A percentile compares a stretch with the other conserved stretches of the same genome.
Evolutionary conservation across 768 basidiomycete species (phyloP).

Genomic region (Tylopilus cervinicoccineus): DNA sequence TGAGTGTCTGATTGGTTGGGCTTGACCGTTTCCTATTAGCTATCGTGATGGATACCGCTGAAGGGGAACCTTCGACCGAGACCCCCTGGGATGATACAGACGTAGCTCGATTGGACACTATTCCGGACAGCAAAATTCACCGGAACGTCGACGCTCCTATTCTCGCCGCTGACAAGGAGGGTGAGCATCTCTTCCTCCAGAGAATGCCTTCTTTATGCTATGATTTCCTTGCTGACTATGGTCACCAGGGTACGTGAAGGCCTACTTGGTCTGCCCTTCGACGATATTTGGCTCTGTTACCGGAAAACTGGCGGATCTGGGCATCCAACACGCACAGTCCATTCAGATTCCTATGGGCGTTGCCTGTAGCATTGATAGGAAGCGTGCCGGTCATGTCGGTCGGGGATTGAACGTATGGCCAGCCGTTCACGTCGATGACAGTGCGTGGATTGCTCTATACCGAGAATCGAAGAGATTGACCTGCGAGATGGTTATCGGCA

Average conservation of each 20-base stretch:
- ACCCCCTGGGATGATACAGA: slow-evolving; percentile 49
- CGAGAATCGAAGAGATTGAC: background rate
- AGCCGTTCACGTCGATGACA: slow-evolving; percentile 52
- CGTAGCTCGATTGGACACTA: slow-evolving; percentile 41
- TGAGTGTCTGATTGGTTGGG: background rate
- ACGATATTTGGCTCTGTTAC: slow-evolving; percentile 60
- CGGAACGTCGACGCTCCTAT: slow-evolving; percentile 47
- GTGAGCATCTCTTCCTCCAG: slow-evolving; percentile 22
- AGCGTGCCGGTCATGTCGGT: slow-evolving; percentile 56
- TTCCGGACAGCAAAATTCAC: slow-evolving; percentile 45
- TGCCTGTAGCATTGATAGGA: slow-evolving; percentile 41
- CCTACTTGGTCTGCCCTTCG: slow-evolving; percentile 46
- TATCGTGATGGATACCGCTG: slow-evolving; percentile 42
- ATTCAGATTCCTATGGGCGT: slow-evolving; percentile 52
- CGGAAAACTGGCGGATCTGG: slow-evolving; percentile 43
- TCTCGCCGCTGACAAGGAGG: slow-evolving; percentile 45
- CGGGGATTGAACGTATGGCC: slow-evolving; percentile 61
- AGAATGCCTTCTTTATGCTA: no score
- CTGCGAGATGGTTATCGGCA: background rate
- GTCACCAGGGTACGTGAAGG: slow-evolving; percentile 16
- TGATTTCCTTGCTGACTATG: background rate
- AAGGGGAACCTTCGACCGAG: slow-evolving; percentile 36
- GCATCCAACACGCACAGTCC: slow-evolving; percentile 46
- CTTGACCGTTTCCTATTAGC: slow-evolving; percentile 21
- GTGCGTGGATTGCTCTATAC: slow-evolving; percentile 1